Conservation (phyloP, 2,329 filamentous ascomycete genomes). For the Cercospora zeina region DNA sequence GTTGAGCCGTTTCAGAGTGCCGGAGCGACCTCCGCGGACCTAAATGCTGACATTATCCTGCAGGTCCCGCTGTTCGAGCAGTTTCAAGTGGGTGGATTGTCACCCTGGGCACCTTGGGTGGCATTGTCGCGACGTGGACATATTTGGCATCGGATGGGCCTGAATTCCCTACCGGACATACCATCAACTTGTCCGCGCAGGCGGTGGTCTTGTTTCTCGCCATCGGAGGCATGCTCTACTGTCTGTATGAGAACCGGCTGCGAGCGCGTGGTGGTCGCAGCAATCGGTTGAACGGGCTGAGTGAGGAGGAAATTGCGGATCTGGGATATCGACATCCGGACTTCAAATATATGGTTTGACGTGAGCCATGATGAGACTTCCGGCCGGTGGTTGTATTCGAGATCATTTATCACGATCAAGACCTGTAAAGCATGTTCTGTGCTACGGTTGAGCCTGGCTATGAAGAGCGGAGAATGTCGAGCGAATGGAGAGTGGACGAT, state of each 20-base stretch:
- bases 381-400: not conserved
- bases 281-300: slow-evolving; percentile 52
- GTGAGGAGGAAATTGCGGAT: slow-evolving; percentile 49
- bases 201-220: slow-evolving; percentile 49
- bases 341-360: slow-evolving; percentile 57
- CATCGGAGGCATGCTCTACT: slow-evolving; percentile 54
- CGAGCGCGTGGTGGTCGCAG: slow-evolving; percentile 53
- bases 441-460: no score
- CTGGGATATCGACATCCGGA: slow-evolving; percentile 58
- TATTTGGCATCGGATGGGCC: slow-evolving; percentile 53
- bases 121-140: slow-evolving; percentile 60
- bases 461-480: no score
- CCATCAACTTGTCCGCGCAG: slow-evolving; percentile 59
- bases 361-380: not conserved
- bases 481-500: no score
- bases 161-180: slow-evolving; percentile 53
- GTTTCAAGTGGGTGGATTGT: slow-evolving; percentile 59
- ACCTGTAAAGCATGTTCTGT: not conserved
- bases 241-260: slow-evolving; percentile 55
- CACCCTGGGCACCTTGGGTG: slow-evolving; percentile 57
- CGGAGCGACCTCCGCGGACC: not conserved
- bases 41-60: not conserved
- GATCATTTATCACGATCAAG: not conserved
- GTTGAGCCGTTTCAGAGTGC: not conserved
- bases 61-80: slow-evolving; percentile 55